phyloP scores from a whole-genome alignment of 345 rosid genomes.

The Mangifera indica region DNA sequence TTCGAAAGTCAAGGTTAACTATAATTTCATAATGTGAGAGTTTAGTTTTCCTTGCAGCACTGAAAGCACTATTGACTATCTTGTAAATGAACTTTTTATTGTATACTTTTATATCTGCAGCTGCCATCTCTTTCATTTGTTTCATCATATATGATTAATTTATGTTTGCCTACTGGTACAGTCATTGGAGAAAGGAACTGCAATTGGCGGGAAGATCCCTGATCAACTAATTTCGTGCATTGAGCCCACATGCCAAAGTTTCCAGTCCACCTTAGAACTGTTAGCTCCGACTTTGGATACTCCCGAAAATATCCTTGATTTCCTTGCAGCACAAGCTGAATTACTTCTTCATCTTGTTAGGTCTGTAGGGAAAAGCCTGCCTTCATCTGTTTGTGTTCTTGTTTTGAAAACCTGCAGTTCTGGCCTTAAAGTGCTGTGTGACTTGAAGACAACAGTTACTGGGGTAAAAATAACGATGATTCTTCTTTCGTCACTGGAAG shows the following conservation, averaged over 20 bases:
- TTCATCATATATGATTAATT: conserved; percentile 12
- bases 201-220: conserved; percentile 43
- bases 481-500: conserved; percentile 55
- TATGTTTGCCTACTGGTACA: conserved; percentile 31
- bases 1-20: no score
- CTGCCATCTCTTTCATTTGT: conserved; percentile 14
- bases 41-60: no score
- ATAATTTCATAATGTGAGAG: no score
- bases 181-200: conserved; percentile 41
- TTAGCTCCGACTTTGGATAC: conserved; percentile 50
- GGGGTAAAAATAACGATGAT: conserved; percentile 49
- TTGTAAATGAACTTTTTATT: neutral
- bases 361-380: conserved; percentile 38
- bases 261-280: conserved; percentile 41
- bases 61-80: no score
- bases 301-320: conserved; percentile 50
- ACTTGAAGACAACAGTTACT: conserved; percentile 41
- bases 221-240: conserved; percentile 55
- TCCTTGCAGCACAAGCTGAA: conserved; percentile 66
- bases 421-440: conserved; percentile 59
- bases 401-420: conserved; percentile 59
- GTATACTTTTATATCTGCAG: neutral
- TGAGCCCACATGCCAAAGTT: conserved; percentile 41
- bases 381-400: conserved; percentile 45
- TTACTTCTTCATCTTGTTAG: conserved; percentile 60